phyloP scores from a whole-genome alignment of 352 stramenopile genomes.

The Globisporangium echinulatum region DNA sequence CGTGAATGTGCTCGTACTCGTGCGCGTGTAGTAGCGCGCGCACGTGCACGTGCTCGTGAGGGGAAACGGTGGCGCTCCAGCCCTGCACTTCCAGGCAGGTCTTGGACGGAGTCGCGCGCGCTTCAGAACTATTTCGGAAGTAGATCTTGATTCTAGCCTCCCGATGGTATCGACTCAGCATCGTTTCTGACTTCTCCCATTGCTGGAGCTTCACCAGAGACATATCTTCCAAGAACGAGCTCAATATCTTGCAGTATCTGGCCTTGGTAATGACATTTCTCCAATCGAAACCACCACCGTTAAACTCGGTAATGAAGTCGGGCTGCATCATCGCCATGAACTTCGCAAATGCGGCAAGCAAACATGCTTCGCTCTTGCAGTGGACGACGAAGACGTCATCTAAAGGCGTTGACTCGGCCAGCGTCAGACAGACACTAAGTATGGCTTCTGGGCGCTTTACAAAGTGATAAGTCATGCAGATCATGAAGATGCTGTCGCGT shows the following conservation, averaged over 20 bases:
- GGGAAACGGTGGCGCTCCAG: no score
- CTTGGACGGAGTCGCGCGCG: no score
- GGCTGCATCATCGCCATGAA: background rate
- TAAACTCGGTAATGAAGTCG: background rate
- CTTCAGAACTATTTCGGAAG: no score
- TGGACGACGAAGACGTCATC: background rate
- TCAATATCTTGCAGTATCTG: background rate
- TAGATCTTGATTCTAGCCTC: background rate
- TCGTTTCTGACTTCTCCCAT: background rate
- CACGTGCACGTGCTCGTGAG: no score
- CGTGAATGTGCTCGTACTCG: no score
- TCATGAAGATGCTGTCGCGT: no score
- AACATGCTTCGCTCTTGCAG: background rate
- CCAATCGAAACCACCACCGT: background rate
- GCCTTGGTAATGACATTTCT: background rate
- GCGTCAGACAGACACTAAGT: background rate
- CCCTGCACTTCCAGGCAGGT: no score
- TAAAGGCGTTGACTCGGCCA: background rate
- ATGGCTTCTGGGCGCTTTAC: no score
- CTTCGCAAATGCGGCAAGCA: background rate
- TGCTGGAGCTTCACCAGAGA: background rate
- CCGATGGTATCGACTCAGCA: background rate
- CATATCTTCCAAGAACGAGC: background rate
- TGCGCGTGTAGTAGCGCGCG: no score
- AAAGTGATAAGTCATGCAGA: no score